Conservation (phyloP, 805 yeast species). For the Kluyveromyces siamensis region DNA sequence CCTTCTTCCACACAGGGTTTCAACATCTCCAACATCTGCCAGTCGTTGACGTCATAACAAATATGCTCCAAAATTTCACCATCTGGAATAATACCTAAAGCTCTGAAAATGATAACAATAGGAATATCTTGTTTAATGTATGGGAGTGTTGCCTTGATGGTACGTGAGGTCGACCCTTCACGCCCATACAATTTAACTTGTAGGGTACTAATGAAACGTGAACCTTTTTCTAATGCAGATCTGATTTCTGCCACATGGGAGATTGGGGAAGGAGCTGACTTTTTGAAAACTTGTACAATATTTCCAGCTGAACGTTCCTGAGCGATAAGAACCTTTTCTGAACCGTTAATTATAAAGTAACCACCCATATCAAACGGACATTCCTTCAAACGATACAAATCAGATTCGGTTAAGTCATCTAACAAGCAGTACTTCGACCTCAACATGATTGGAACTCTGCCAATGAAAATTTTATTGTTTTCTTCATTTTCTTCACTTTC, state of each 20-base stretch:
- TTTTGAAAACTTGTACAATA: slow-evolving; percentile 95
- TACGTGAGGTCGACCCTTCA: slow-evolving; percentile 64
- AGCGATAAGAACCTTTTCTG: slow-evolving; percentile 96
- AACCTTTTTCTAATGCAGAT: slow-evolving; percentile 94
- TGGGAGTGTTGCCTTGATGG: slow-evolving; percentile 92
- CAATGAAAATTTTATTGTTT: slow-evolving; percentile 82
- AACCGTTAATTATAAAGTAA: slow-evolving; percentile 94
- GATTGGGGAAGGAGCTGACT: slow-evolving; percentile 94
- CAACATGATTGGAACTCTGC: slow-evolving; percentile 96
- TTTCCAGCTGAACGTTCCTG: slow-evolving; percentile 98
- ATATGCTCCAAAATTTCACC: slow-evolving; percentile 98
- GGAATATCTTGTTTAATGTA: slow-evolving; percentile 96
- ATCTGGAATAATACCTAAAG: slow-evolving; percentile 96
- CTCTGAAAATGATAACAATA: slow-evolving; percentile 93
- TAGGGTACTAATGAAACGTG: slow-evolving; percentile 85
- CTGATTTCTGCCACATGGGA: slow-evolving; percentile 95
- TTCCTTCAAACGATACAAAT: slow-evolving; percentile 89
- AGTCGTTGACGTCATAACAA: slow-evolving; percentile 94
- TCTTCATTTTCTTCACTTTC: slow-evolving; percentile 56
- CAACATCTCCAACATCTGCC: slow-evolving; percentile 99
- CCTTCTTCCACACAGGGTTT: slow-evolving; percentile 99
- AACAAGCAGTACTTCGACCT: slow-evolving; percentile 93
- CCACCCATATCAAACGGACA: slow-evolving; percentile 99
- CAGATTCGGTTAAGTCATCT: slow-evolving; percentile 83
- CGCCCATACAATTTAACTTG: slow-evolving; percentile 88